Base-by-base conservation (phyloP, 441 rosid species). In the Theobroma grandiflorum region DNA sequence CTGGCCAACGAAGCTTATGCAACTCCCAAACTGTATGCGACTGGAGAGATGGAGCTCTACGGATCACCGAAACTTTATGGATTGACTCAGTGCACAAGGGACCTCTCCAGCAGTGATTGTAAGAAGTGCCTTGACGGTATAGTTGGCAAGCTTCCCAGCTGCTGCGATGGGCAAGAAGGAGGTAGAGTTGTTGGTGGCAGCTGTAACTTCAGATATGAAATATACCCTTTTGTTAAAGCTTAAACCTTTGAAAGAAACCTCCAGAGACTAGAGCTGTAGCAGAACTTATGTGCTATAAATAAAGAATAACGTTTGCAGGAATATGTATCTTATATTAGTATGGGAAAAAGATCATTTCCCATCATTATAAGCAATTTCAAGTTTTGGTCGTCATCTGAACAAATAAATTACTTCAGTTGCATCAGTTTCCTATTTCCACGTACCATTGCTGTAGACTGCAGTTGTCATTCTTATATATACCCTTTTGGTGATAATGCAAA, bases 71-170 rank as follows among this genome's bases (percentile, higher is more conserved):
- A 77, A 75, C 31, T 91, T 42, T 93, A 90, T 71, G 97, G 95
- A 37, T 14, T 89, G 76, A 90, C 83, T 78, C 94, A 91, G 70
- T 91, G 93, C 82, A 89, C 91, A 0, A 87, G 89, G 57, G 95
- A 91, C 78, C 82, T 92, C 33, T 83, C 76, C 2, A 74, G 49
- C 12, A 26, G 6, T 52, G 83, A 74, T 35, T 92, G 93, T 82
- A 82, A 85, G 86, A 87, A 88, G 40, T 93, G 93, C 69, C 83
- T 92, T 22, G 81, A 86, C 59, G 85, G 57, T 5, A 84, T 82
- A 0, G 89, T 90, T 12, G 85, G 77, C 2, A 86, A 78, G 84
- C 68, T 93, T 79, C 88, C 85, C 6, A 82, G 79, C 26, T 88
- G 88, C 50, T 88, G 90, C 43, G 82, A 85, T 52, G 92, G 89